These are phyloP conservation scores for Mycena sp. DNA, from an alignment of 1,284 basidiomycete species.

Conservation along the genomic window DNA sequence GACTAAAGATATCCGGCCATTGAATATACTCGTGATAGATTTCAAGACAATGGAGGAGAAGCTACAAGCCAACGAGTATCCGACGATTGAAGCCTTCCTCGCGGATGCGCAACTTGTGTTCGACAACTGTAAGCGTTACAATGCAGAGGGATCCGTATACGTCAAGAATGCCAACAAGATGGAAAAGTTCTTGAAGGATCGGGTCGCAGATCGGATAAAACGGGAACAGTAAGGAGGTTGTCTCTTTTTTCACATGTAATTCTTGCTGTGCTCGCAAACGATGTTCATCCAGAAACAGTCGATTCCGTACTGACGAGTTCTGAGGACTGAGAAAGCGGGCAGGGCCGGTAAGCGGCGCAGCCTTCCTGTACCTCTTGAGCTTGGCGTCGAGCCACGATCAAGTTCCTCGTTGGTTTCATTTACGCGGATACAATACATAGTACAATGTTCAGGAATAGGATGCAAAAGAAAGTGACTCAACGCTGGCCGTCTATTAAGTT, in stretches of 20 bases:
- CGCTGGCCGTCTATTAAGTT: constrained; percentile 54
- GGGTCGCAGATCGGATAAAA: constrained; percentile 44
- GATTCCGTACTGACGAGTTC: too few relatives aligned
- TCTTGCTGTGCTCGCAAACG: too few relatives aligned
- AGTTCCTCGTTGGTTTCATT: too few relatives aligned
- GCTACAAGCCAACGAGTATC: constrained; percentile 85
- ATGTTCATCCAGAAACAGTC: too few relatives aligned
- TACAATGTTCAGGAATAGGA: too few relatives aligned
- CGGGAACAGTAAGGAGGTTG: constrained; percentile 11
- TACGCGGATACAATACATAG: too few relatives aligned
- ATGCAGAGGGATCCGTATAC: constrained; percentile 87
- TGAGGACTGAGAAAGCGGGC: too few relatives aligned
- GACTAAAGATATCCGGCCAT: neutral
- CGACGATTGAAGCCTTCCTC: constrained; percentile 80
- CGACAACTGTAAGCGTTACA: constrained; percentile 93
- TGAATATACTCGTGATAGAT: constrained; percentile 59
- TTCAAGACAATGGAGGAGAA: constrained; percentile 94
- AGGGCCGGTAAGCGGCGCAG: too few relatives aligned
- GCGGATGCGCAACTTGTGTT: constrained; percentile 89
- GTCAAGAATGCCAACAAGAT: constrained; percentile 88
- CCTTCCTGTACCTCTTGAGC: too few relatives aligned
- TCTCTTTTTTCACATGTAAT: neutral
- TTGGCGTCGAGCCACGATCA: too few relatives aligned
- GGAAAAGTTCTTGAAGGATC: constrained; percentile 74
- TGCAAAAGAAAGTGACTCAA: constrained; percentile 34